Evolutionary conservation across 2,329 filamentous ascomycete genomes (phyloP).

Genomic region (Alternaria rosae): DNA sequence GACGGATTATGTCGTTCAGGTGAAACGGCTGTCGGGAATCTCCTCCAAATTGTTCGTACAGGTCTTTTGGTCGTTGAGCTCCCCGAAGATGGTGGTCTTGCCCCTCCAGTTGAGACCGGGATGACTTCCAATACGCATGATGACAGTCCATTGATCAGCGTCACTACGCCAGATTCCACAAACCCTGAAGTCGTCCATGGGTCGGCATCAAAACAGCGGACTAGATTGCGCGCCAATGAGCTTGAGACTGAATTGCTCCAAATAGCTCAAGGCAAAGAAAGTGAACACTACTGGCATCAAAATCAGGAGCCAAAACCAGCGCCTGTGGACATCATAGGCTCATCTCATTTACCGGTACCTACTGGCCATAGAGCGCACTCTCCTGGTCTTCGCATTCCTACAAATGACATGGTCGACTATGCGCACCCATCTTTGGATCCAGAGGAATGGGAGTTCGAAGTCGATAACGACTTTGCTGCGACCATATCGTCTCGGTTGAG

Average conservation of each 20-base stretch:
- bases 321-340: neutral
- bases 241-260: no score
- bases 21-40: slow-evolving; percentile 3
- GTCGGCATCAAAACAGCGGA: no score
- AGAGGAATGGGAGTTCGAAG: neutral
- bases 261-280: no score
- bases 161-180: no score
- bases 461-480: neutral
- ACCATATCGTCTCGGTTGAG: neutral
- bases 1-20: neutral
- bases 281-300: neutral
- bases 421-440: slow-evolving; percentile 1
- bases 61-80: slow-evolving; percentile 3
- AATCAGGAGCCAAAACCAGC: neutral
- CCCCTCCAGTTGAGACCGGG: no score
- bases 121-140: no score
- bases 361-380: neutral
- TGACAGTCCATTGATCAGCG: no score
- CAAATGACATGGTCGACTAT: neutral
- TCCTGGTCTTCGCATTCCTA: no score
- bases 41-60: slow-evolving; percentile 7
- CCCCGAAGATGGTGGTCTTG: no score
- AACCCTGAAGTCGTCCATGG: no score
- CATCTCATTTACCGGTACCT: neutral
- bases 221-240: no score